phyloP scores from a whole-genome alignment of 192 early-diverging fungal species.

The Ambispora gerdemannii region DNA sequence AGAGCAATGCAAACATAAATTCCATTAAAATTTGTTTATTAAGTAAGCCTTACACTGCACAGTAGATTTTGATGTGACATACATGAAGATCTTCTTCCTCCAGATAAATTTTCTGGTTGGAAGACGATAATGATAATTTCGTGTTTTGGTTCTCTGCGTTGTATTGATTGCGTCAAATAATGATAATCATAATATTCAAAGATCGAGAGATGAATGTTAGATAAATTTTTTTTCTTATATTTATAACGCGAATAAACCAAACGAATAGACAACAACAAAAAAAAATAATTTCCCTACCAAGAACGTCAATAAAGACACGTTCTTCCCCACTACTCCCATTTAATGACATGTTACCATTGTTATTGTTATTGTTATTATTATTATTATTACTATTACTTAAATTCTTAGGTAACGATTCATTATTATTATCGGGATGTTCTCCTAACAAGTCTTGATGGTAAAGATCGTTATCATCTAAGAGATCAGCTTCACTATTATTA shows the following conservation, averaged over 20 bases:
- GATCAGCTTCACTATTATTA: neutral
- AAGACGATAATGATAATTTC: neutral
- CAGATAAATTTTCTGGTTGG: conserved; percentile 48
- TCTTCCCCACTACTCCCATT: too few species aligned
- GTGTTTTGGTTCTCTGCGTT: too few species aligned
- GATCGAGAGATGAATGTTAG: neutral
- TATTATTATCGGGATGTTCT: neutral
- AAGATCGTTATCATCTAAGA: too few species aligned
- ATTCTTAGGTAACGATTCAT: neutral
- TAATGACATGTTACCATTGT: too few species aligned
- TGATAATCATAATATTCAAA: neutral
- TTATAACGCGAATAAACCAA: too few species aligned
- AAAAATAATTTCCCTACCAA: neutral
- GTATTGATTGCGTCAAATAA: too few species aligned
- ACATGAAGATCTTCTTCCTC: conserved; percentile 69
- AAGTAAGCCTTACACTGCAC: neutral
- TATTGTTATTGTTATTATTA: neutral
- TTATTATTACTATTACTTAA: neutral
- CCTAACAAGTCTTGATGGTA: neutral
- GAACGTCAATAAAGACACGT: neutral
- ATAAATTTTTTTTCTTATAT: neutral
- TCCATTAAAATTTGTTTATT: neutral
- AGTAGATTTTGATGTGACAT: too few species aligned
- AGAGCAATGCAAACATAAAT: neutral
- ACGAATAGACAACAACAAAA: too few species aligned